Percentiles rank a stretch among this genome's conserved stretches.
Evolutionary conservation across 768 basidiomycete genomes (phyloP).

Genomic region (Lanmaoa rubissima): DNA sequence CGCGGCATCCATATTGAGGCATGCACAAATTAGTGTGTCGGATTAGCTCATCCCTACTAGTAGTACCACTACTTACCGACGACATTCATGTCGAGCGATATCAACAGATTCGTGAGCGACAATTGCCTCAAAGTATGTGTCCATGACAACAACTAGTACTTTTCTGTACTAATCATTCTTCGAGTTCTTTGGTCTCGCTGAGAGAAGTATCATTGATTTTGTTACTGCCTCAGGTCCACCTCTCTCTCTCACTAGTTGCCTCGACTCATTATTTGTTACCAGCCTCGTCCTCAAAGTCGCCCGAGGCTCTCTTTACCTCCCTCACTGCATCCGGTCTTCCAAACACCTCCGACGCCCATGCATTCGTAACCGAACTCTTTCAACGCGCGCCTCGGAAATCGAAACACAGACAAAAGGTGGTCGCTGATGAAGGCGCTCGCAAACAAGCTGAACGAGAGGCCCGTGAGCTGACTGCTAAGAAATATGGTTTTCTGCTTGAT

Average conservation of each 20-base stretch:
- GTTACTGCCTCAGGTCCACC: constrained; percentile 78
- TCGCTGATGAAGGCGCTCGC: constrained; percentile 43
- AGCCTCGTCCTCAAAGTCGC: constrained; percentile 81
- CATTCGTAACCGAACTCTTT: constrained; percentile 78
- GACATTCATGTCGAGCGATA: constrained; percentile 53
- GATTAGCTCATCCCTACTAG: not conserved
- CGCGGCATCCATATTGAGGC: not conserved
- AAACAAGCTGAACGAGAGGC: constrained; percentile 76
- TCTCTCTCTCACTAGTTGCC: not conserved
- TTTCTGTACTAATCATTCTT: not conserved
- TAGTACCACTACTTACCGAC: not conserved
- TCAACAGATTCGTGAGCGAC: constrained; percentile 76
- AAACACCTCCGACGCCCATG: constrained; percentile 73
- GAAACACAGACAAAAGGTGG: constrained; percentile 58
- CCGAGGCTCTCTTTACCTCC: constrained; percentile 73
- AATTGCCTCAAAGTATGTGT: constrained; percentile 63
- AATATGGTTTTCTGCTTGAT: constrained; percentile 82
- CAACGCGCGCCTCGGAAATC: constrained; percentile 72
- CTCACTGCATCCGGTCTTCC: constrained; percentile 80
- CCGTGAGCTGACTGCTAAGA: constrained; percentile 63
- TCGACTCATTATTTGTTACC: constrained; percentile 1
- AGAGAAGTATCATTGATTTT: constrained; percentile 82
- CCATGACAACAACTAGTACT: not conserved
- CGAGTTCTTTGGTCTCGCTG: constrained; percentile 82
- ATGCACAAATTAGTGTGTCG: not conserved